Percentiles rank a stretch among this genome's conserved stretches.
Conservation (phyloP, 768 basidiomycete genomes). For the Daedalea quercina region DNA sequence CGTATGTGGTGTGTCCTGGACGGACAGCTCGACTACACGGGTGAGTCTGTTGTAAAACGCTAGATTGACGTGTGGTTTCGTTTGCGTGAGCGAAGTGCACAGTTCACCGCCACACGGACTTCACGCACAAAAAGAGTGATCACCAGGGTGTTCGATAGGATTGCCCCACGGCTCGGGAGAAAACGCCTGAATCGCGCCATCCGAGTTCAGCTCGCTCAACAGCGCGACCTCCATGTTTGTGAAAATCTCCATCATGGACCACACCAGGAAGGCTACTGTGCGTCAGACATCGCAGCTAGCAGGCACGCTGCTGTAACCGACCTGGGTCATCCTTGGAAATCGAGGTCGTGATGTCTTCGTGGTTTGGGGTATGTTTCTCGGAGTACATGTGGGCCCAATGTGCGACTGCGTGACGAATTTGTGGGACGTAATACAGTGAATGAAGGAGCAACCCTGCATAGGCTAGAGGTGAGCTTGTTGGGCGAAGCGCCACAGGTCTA, state of each 20-base stretch:
- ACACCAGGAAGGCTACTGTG: slow-evolving; percentile 39
- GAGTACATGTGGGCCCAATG: slow-evolving; percentile 26
- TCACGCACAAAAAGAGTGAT: slow-evolving; percentile 34
- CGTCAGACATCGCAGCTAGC: background rate
- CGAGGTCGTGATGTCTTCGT: background rate
- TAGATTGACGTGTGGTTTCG: slow-evolving; percentile 17
- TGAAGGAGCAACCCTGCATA: slow-evolving; percentile 63
- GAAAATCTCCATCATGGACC: slow-evolving; percentile 59
- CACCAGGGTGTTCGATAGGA: slow-evolving; percentile 31
- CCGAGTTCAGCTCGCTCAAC: slow-evolving; percentile 49
- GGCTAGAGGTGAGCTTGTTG: slow-evolving; percentile 40
- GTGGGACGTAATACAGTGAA: slow-evolving; percentile 63
- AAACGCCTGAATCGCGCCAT: slow-evolving; percentile 41
- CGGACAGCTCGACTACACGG: slow-evolving; percentile 33
- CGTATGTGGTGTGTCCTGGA: slow-evolving; percentile 3
- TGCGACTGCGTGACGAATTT: slow-evolving; percentile 45
- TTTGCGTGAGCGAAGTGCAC: no score
- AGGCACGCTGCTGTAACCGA: slow-evolving; percentile 15
- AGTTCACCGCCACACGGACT: no score
- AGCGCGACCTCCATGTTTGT: slow-evolving; percentile 64
- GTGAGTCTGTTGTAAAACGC: slow-evolving; percentile 44
- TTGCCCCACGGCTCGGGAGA: slow-evolving; percentile 32
- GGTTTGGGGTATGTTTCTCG: background rate
- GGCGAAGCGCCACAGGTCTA: slow-evolving; percentile 70
- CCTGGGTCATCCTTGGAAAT: slow-evolving; percentile 11